Evolutionary conservation across 345 rosid genomes (phyloP).

Genomic region (Arabis hirsuta): DNA sequence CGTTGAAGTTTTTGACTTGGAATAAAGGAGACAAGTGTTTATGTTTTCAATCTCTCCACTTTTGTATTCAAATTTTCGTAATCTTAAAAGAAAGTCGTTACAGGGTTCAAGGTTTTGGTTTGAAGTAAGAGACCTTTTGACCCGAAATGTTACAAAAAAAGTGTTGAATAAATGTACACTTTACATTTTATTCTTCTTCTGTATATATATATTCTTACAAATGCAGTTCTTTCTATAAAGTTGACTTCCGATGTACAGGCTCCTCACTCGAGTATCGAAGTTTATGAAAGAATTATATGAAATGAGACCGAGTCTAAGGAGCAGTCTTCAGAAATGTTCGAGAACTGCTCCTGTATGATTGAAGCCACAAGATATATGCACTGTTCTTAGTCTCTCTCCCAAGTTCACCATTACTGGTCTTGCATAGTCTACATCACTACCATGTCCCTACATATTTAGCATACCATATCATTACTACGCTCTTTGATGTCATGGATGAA

Average conservation of each 20-base stretch:
- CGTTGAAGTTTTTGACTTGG: conserved; percentile 23
- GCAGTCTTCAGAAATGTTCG: conserved; percentile 47
- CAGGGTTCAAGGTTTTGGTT: background rate
- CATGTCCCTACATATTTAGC: conserved; percentile 68
- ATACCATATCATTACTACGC: background rate
- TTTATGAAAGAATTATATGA: conserved; percentile 1
- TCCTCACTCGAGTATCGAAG: background rate
- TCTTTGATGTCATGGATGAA: background rate
- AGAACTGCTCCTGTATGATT: conserved; percentile 86
- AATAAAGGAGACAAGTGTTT: conserved; percentile 36
- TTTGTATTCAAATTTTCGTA: conserved; percentile 6
- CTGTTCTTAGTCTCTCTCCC: conserved; percentile 60
- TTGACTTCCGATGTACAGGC: conserved; percentile 26
- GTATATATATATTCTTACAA: conserved; percentile 23
- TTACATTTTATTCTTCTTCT: background rate
- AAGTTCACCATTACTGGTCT: conserved; percentile 60
- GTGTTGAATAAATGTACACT: background rate
- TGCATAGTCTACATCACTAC: conserved; percentile 77
- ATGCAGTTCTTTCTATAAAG: background rate
- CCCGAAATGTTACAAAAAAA: background rate
- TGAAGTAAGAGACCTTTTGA: too few relatives aligned
- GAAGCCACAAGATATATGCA: conserved; percentile 87
- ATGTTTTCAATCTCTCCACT: conserved; percentile 24
- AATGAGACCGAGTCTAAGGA: background rate
- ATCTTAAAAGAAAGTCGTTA: background rate